phyloP scores from a whole-genome alignment of 768 basidiomycete species.

The Clitopilus passeckerianus region DNA sequence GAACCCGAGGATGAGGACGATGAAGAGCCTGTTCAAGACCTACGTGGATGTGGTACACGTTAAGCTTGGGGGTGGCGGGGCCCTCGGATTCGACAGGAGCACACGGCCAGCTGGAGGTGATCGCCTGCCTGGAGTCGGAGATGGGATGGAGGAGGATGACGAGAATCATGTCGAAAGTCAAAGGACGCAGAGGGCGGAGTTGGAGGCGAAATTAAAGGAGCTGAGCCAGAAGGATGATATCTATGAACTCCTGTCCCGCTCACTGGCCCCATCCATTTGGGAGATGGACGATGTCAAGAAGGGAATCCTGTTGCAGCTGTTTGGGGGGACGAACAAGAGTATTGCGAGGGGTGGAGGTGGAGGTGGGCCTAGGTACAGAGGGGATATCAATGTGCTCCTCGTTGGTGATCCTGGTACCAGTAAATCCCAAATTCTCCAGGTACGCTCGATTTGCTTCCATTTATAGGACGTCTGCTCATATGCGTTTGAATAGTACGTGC shows the following conservation, averaged over 20 bases:
- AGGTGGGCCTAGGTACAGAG: slow-evolving; percentile 93
- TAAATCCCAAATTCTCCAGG: slow-evolving; percentile 94
- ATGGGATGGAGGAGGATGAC: slow-evolving; percentile 65
- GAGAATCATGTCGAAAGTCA: slow-evolving; percentile 38
- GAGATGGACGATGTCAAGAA: slow-evolving; percentile 99
- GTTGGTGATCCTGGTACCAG: slow-evolving; percentile 97
- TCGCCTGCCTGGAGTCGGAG: slow-evolving; percentile 64
- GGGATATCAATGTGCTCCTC: slow-evolving; percentile 95
- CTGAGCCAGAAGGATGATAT: slow-evolving; percentile 75
- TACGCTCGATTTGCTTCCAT: slow-evolving; percentile 23
- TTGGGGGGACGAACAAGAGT: slow-evolving; percentile 97
- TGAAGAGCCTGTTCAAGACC: slow-evolving; percentile 97
- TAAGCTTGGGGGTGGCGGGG: slow-evolving; percentile 65
- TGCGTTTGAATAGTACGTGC: slow-evolving; percentile 70
- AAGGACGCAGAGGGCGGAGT: slow-evolving; percentile 54
- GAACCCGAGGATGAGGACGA: slow-evolving; percentile 84
- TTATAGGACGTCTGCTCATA: background rate
- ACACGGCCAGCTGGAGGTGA: slow-evolving; percentile 72
- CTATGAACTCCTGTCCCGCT: slow-evolving; percentile 80
- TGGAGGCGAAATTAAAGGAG: slow-evolving; percentile 73
- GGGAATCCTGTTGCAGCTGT: slow-evolving; percentile 91
- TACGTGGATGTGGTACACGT: slow-evolving; percentile 95
- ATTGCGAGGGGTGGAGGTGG: slow-evolving; percentile 90
- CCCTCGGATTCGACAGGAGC: slow-evolving; percentile 72
- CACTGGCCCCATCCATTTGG: slow-evolving; percentile 93